A percentile compares a stretch with the other conserved stretches of the same genome.
Conservation (phyloP, 495 filamentous ascomycete genomes). For the Penicillium coffeae region DNA sequence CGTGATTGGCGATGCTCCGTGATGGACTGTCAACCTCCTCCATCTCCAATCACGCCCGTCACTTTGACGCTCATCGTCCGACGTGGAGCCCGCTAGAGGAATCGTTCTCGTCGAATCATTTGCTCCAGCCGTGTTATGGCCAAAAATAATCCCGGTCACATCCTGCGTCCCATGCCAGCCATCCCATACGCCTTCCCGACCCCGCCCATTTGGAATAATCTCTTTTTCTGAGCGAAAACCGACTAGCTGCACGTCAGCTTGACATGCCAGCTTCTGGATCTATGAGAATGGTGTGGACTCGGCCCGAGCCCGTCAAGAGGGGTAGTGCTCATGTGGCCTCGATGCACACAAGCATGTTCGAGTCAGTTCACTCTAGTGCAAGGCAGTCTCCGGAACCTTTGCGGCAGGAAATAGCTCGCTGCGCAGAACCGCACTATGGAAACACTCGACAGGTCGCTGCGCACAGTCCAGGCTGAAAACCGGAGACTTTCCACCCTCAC, state of each 20-base stretch:
- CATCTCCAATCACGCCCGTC: conserved; percentile 4
- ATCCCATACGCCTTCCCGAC: neutral
- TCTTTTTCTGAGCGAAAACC: neutral
- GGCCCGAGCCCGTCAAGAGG: too few relatives aligned
- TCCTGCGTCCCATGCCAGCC: neutral
- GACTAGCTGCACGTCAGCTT: neutral
- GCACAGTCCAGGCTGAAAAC: too few relatives aligned
- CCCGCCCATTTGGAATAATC: neutral
- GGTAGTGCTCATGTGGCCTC: too few relatives aligned
- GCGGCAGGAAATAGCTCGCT: too few relatives aligned
- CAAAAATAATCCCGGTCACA: neutral
- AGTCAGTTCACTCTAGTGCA: too few relatives aligned
- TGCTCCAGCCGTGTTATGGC: neutral
- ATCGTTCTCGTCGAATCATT: neutral
- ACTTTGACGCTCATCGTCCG: conserved; percentile 12
- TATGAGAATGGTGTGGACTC: too few relatives aligned
- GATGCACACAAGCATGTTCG: too few relatives aligned
- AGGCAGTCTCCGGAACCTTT: too few relatives aligned
- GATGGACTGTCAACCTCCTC: conserved; percentile 9
- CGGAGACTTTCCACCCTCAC: too few relatives aligned
- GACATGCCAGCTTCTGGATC: neutral
- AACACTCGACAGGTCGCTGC: too few relatives aligned
- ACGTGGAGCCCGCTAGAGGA: neutral
- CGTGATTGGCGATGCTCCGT: conserved; percentile 19
- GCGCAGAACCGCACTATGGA: too few relatives aligned